Percentiles rank a stretch among this genome's conserved stretches.
Conservation (phyloP, 1,284 basidiomycete genomes). For the Amylostereum chailletii region DNA sequence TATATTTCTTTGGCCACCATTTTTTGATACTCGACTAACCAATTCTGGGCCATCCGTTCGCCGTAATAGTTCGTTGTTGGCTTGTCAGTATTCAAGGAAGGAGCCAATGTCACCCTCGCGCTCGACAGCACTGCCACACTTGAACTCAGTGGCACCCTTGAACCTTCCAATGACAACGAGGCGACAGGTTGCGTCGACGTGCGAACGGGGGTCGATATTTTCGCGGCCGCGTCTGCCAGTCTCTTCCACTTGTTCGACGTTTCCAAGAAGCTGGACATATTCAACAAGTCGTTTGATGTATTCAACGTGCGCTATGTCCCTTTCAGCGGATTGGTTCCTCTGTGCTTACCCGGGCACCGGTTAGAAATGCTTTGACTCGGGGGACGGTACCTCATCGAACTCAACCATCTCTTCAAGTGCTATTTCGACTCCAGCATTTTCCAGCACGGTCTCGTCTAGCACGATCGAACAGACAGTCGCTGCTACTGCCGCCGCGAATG, state of each 20-base stretch:
- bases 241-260: constrained; percentile 21
- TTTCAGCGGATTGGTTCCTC: no score
- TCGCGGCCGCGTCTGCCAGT: constrained; percentile 17
- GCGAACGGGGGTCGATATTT: constrained; percentile 16
- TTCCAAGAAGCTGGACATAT: constrained; percentile 16
- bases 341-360: no score
- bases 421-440: no score
- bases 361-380: no score
- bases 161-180: not conserved
- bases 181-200: constrained; percentile 19
- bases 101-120: constrained; percentile 31
- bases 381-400: no score
- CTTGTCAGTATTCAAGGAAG: constrained; percentile 27
- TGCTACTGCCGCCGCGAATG: no score
- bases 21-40: no score
- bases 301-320: constrained; percentile 14
- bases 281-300: constrained; percentile 19
- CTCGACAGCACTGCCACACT: constrained; percentile 34
- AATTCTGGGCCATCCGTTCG: no score
- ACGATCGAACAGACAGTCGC: no score
- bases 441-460: no score
- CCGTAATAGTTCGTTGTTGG: constrained; percentile 28
- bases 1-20: not conserved
- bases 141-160: constrained; percentile 13
- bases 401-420: no score